phyloP scores from a whole-genome alignment of 352 stramenopile species.

The Pythium phragmiticola region DNA sequence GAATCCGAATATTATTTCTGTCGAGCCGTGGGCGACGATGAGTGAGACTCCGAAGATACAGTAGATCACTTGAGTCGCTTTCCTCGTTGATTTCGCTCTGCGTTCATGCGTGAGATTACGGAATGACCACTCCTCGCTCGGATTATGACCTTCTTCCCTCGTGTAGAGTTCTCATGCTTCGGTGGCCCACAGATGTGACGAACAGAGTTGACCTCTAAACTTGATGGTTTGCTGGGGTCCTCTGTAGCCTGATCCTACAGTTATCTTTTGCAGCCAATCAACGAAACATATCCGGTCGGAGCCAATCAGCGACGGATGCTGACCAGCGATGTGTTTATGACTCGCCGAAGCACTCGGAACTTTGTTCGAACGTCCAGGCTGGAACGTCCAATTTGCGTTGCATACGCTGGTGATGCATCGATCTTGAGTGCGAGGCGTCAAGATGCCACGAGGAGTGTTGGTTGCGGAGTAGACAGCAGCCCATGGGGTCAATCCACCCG shows the following conservation, averaged over 20 bases:
- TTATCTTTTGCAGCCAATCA: conserved; percentile 6
- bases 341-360: not conserved
- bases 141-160: not conserved
- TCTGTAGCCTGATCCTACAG: not conserved
- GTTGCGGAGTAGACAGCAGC: too few species aligned
- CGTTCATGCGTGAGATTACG: too few species aligned
- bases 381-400: not conserved
- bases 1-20: too few species aligned
- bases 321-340: not conserved
- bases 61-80: too few species aligned
- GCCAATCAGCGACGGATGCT: conserved; percentile 5
- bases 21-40: too few species aligned
- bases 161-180: not conserved
- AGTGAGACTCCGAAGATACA: too few species aligned
- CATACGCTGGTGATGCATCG: not conserved
- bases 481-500: too few species aligned
- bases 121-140: too few species aligned
- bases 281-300: not conserved
- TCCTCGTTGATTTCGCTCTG: too few species aligned
- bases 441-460: too few species aligned
- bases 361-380: not conserved
- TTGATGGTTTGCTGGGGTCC: not conserved
- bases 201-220: not conserved
- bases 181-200: not conserved
- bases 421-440: not conserved